A percentile compares a stretch with the other conserved stretches of the same genome.
phyloP scores from a whole-genome alignment of 352 stramenopile species.

The Phytophthora cactorum region DNA sequence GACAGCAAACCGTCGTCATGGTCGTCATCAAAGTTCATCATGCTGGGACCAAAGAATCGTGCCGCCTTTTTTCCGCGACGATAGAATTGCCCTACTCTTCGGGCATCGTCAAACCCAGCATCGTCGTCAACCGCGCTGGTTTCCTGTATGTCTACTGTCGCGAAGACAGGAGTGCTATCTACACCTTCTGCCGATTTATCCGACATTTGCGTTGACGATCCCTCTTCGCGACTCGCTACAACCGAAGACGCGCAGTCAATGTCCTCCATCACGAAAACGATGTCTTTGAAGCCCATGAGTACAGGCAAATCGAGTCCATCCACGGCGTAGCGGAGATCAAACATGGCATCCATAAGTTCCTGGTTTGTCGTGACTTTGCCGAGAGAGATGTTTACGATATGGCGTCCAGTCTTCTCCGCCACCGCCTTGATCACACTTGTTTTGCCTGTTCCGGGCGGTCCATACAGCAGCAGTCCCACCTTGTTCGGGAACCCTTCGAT shows the following conservation, averaged over 20 bases:
- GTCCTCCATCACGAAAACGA: conserved; percentile 93
- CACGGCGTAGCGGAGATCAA: conserved; percentile 69
- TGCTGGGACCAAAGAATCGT: too few species aligned
- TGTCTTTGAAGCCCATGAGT: conserved; percentile 74
- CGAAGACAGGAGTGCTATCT: too few species aligned
- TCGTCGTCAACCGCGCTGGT: too few species aligned
- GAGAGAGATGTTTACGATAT: conserved; percentile 78
- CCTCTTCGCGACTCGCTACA: conserved; percentile 39
- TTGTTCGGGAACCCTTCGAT: conserved; percentile 92
- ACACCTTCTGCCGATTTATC: too few species aligned
- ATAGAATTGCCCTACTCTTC: too few species aligned
- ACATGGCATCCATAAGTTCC: conserved; percentile 83
- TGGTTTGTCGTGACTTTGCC: conserved; percentile 83
- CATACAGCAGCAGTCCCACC: conserved; percentile 82
- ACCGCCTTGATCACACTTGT: conserved; percentile 90
- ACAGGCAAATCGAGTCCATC: conserved; percentile 66
- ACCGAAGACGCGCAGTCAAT: conserved; percentile 82
- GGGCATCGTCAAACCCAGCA: too few species aligned
- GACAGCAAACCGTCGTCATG: too few species aligned
- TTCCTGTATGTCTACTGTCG: too few species aligned
- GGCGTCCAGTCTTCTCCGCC: conserved; percentile 68
- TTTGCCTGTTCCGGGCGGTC: conserved; percentile 88
- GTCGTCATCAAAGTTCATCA: too few species aligned
- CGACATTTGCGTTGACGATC: too few species aligned
- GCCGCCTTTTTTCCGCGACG: too few species aligned